Conservation (phyloP, 108 stramenopile genomes). For the Skeletonema grethae region DNA sequence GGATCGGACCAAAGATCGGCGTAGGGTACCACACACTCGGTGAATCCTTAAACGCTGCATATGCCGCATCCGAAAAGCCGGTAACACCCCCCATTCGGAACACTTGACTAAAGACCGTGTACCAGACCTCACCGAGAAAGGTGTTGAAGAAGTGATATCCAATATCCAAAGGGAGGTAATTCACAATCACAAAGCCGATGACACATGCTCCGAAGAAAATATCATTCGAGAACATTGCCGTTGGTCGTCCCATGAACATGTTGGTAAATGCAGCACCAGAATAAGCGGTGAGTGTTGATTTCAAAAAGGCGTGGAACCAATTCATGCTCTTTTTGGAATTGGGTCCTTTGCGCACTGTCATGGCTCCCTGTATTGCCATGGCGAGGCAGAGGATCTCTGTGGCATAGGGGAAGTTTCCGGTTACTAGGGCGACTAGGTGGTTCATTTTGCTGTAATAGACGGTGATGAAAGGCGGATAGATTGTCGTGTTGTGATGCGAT, state of each 20-base stretch:
- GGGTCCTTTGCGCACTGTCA: conserved; percentile 69
- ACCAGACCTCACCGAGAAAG: conserved; percentile 50
- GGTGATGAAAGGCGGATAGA: background rate
- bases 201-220: conserved; percentile 59
- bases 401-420: conserved; percentile 54
- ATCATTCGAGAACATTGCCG: conserved; percentile 76
- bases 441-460: conserved; percentile 19
- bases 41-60: conserved; percentile 54
- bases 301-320: conserved; percentile 84
- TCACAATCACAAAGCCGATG: conserved; percentile 63
- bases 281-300: conserved; percentile 62
- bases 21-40: conserved; percentile 77
- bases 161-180: conserved; percentile 67
- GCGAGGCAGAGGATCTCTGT: conserved; percentile 58
- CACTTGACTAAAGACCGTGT: conserved; percentile 59
- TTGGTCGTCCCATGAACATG: conserved; percentile 85
- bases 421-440: conserved; percentile 45
- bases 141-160: conserved; percentile 61
- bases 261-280: conserved; percentile 73
- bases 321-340: conserved; percentile 66
- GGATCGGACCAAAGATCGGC: conserved; percentile 80
- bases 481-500: too few relatives aligned
- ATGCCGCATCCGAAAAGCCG: conserved; percentile 57
- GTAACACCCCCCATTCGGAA: conserved; percentile 69
- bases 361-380: conserved; percentile 74